Evolutionary conservation across 106 monocot species (phyloP).

Genomic region (Dioscorea alata): DNA sequence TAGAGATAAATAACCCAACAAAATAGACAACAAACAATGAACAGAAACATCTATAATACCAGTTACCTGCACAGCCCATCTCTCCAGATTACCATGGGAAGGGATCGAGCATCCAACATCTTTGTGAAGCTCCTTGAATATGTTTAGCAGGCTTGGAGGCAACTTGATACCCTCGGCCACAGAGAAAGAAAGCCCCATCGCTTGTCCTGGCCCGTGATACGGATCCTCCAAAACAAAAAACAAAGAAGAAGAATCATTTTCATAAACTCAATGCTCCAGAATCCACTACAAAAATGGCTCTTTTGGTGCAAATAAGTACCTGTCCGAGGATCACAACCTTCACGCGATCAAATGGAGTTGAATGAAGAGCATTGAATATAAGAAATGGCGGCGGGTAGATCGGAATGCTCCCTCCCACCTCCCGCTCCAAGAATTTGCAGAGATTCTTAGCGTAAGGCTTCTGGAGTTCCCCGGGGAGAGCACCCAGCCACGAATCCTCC

Average conservation of each 20-base stretch:
- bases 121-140: slow-evolving; percentile 89
- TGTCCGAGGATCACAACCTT: slow-evolving; percentile 94
- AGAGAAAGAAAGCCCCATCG: slow-evolving; percentile 92
- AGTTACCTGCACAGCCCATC: slow-evolving; percentile 84
- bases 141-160: slow-evolving; percentile 83
- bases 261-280: neutral
- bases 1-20: neutral
- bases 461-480: slow-evolving; percentile 59
- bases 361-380: slow-evolving; percentile 83
- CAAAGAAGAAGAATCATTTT: neutral
- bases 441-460: slow-evolving; percentile 77
- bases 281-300: neutral
- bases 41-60: neutral
- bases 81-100: slow-evolving; percentile 85
- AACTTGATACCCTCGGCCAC: slow-evolving; percentile 73
- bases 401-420: slow-evolving; percentile 50
- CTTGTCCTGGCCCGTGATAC: slow-evolving; percentile 95
- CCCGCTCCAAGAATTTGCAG: slow-evolving; percentile 69
- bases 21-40: neutral
- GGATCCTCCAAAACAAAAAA: too few species aligned
- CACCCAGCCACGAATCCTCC: slow-evolving; percentile 72
- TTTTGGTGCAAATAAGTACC: slow-evolving; percentile 26
- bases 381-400: slow-evolving; percentile 79
- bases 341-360: slow-evolving; percentile 67
- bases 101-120: slow-evolving; percentile 83